Evolutionary conservation across 345 rosid species (phyloP), one percentile per base, ranked within the genome.

Genomic region (Aethionema arabicum): DNA sequence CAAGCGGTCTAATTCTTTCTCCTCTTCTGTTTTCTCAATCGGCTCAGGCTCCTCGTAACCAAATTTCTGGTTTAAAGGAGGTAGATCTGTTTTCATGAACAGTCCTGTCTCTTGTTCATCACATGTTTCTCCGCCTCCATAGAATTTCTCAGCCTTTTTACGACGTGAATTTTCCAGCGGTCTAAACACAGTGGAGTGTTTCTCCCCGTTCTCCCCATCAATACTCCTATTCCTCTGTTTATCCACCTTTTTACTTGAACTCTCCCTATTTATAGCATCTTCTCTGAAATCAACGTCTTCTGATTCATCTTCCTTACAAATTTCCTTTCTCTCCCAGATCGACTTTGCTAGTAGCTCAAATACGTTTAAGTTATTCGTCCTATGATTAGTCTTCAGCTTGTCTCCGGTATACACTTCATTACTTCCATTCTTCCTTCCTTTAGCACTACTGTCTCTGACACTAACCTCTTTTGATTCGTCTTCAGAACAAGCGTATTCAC

Each of bases 1-100:
- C n/a, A 84, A 75, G 6, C 46, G 29, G 11, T 78, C 78, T 48
- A 82, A 3, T 37, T 77, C 84, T 57, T 69, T 68, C 40, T 83
- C 85, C 3, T 48, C 73, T 35, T 80, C 87, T 45, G 87, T 65
- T 59, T 69, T 77, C 67, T 80, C 81, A 1, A 63, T 58, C 6
- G 50, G 71, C 59, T 36, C 52, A 33, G 72, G 55, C 58, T 80
- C 80, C 65, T 75, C 80, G 8, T 12, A 61, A 8, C 78, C 82
- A 65, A 79, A 81, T 8, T 73, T 76, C 72, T 68, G 63, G 63
- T 78, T 78, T 67, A 68, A 2, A 10, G 68, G 77, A 62, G 78
- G 78, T 32, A 36, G 27, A 5, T 15, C 31, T 54, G 54, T 31
- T 16, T 16, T 6, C 40, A 16, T 3, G 3, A 8, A 47, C 12